phyloP scores from a whole-genome alignment of 2,329 filamentous ascomycete species.

The Aspergillus sp. region DNA sequence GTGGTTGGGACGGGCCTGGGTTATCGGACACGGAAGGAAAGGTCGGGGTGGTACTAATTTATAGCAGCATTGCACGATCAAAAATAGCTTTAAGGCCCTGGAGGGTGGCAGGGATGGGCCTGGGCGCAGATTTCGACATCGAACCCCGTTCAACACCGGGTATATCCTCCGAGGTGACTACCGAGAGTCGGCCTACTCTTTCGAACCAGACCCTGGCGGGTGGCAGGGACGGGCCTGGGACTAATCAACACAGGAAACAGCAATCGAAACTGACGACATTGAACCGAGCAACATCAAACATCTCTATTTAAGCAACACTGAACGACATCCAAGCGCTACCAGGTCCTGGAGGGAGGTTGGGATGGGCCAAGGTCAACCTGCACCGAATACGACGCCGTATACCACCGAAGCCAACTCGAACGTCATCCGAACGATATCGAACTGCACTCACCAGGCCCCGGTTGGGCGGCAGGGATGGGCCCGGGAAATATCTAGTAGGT shows the following conservation, averaged over 20 bases:
- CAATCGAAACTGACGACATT: too few species aligned
- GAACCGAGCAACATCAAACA: neutral
- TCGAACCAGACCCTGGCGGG: neutral
- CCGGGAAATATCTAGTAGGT: neutral
- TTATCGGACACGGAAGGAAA: neutral
- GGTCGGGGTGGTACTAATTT: neutral
- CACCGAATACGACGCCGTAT: too few species aligned
- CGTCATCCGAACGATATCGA: too few species aligned
- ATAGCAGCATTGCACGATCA: neutral
- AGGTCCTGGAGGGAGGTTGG: neutral
- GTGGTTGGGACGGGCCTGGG: constrained; percentile 8
- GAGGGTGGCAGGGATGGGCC: neutral
- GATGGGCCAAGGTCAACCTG: neutral
- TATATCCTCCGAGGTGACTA: too few species aligned
- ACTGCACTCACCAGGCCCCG: neutral
- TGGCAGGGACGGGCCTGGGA: neutral
- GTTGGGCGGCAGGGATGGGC: constrained; percentile 3
- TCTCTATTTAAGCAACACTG: too few species aligned
- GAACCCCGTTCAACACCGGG: neutral
- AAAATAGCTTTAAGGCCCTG: neutral
- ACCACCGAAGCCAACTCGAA: too few species aligned
- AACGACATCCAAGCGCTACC: too few species aligned
- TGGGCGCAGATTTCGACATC: neutral
- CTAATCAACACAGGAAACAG: neutral
- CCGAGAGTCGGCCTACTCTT: too few species aligned